A percentile compares a stretch with the other conserved stretches of the same genome.
phyloP scores from a whole-genome alignment of 2,329 filamentous ascomycete genomes.

The Botrytis byssoidea region DNA sequence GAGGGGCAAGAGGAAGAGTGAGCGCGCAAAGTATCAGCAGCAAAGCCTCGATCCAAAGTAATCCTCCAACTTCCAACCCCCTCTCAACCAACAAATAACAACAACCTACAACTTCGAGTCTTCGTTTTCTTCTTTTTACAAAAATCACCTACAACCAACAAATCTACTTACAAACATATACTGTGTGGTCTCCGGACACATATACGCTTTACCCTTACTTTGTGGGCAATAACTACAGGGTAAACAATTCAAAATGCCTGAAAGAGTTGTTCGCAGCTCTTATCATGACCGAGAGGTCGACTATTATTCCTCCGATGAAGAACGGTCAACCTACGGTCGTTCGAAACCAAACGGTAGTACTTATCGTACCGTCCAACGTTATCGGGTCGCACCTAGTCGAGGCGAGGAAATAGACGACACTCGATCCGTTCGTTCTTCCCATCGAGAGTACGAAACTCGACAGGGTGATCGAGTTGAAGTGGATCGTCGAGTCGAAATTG shows the following conservation, averaged over 20 bases:
- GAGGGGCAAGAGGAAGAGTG: constrained; percentile 5
- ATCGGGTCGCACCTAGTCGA: constrained; percentile 36
- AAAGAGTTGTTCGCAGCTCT: constrained; percentile 30
- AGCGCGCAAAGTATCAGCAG: constrained; percentile 2
- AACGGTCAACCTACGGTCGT: constrained; percentile 31
- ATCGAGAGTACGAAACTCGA: constrained; percentile 30
- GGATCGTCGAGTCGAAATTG: constrained; percentile 36
- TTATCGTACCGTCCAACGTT: constrained; percentile 39
- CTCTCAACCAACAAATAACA: neutral
- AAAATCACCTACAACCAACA: neutral
- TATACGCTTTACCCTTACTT: neutral
- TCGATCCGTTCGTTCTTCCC: constrained; percentile 31
- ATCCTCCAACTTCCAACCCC: neutral
- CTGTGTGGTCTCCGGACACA: neutral
- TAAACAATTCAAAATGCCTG: constrained; percentile 28
- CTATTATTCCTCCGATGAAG: constrained; percentile 38
- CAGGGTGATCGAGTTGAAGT: constrained; percentile 37
- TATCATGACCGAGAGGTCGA: constrained; percentile 32
- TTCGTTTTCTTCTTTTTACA: neutral
- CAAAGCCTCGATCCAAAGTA: constrained; percentile 9
- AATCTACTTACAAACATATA: neutral
- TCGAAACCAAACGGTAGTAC: constrained; percentile 25
- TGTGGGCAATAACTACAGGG: neutral
- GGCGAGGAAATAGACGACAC: constrained; percentile 36
- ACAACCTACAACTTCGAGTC: neutral